Evolutionary conservation across 2,329 filamentous ascomycete species (phyloP), one percentile per base, ranked within the genome.

Genomic region (Aspergillus sp.): DNA sequence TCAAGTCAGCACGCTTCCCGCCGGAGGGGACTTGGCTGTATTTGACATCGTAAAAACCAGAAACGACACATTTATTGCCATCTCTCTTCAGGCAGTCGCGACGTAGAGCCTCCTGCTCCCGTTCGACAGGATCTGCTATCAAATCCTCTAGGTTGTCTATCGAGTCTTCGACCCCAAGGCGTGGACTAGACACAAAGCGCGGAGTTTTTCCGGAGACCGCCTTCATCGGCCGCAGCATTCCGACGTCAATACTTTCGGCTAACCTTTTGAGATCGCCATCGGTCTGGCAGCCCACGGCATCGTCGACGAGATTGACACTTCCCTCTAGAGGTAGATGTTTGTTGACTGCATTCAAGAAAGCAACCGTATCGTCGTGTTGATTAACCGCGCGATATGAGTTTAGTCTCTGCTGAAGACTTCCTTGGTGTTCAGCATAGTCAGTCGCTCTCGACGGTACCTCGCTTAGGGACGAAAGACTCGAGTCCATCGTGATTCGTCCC

Each of bases 191-290:
- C 15, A 34, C 39, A 20, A 42, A 27, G n/a, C 35, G 32, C 16
- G 37, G 36, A 15, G 41, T 44, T 22, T 35, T 38, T 26, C 42
- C 39, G 22, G 36, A 41, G 15, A 36, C 27, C 26, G 42, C 42
- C 38, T 39, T 39, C 34, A 49, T 30, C 19, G 43, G 47, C 4
- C 35, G 34, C 17, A 48, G 34, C 19, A 49, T 27, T 8, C 44
- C 35, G 16, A 8, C 37, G 24, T 34, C 36, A 12, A 47, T 37
- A 19, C 35, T 41, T 29, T 38, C 26, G 19, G 38, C 41, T 7
- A 47, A 37, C 27, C 42, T 31, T 10, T 34, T 36, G 26, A 47
- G 31, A 15, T 36, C 22, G 8, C 42, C 28, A 33, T 45, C 34
- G 13, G 37, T 31, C 29, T 30, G 24, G 36, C 39, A 44, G 12